Evolutionary conservation across 768 basidiomycete species (phyloP), one percentile per base, ranked within the genome.

Genomic region (Lepiota brunneoincarnata): DNA sequence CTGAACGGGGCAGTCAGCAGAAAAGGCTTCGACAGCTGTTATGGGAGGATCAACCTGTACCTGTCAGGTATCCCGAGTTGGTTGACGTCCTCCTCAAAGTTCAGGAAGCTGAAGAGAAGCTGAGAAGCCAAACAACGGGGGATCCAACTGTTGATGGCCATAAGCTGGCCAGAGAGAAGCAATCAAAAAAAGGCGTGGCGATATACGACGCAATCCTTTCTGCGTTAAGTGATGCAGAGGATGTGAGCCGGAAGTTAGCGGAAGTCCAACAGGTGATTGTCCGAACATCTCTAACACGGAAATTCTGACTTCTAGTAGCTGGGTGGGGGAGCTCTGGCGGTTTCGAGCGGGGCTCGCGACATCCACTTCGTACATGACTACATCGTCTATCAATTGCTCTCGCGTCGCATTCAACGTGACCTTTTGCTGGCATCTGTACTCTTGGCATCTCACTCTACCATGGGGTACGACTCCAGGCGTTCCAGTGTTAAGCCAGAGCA

Each of bases 161-260:
- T 11, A 54, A 34, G 14, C 23, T 54, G 17, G 15, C 45, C n/a
- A 40, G 28, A 36, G 72, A 71, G 41, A 66, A 63, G 44, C 69
- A 73, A 41, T 84, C 87, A 4, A 90, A 90, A 67, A 83, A 81
- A 54, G 81, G 85, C 36, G 89, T 97, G 55, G 90, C 89, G 15
- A 87, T 90, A 0, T 98, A 91, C 61, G 94, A 97, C 71, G 83
- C 83, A 17, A 83, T 94, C 54, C 77, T 98, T 23, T 78, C 83
- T 20, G 87, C 92, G 1, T 67, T 97, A 56, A 92, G 91, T 52
- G 95, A 98, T 51, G 94, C 93, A 2, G 94, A 96, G 65, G 86
- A 86, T 4, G 84, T 93, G 1, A 84, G 91, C 2, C 77, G 87
- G 51, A 89, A 87, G 64, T 73, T 96, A 21, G 73, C 82, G 23